Base-by-base conservation (phyloP, 2,329 filamentous ascomycete genomes). In the Phaeomoniella chlamydospora region DNA sequence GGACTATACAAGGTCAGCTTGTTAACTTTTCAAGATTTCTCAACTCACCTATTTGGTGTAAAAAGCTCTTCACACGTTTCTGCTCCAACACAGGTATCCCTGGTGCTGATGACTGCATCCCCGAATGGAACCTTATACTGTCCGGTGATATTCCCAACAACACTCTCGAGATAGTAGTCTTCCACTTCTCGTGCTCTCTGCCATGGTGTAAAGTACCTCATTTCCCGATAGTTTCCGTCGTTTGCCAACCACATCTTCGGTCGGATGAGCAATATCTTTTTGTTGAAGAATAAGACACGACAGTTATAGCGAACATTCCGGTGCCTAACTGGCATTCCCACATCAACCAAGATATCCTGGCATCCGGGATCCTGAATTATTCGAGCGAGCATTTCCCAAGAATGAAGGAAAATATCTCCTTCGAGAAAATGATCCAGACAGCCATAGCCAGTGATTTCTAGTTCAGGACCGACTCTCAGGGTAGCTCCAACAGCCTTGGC, bases 231-330 rank as follows among this genome's bases (percentile, higher is more conserved):
- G 44, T 75, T 80, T 2, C 79, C 80, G 52, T 83, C 77, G 41
- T 80, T 78, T 33, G 78, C 78, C 4, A 86, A 66, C 47, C 65
- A 76, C 43, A 82, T 64, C 55, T 85, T 86, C 0, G 80, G 80
- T 18, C 80, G 65, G 39, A 90, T 78, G 39, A 79, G 62, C 13
- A 86, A 57, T 14, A 87, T 76, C 56, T 77, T 74, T 35, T 72
- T 68, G 45, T 86, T 70, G 35, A 74, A 64, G 41, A 64, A 62
- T 41, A 82, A 68, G n/a, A 79, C 62, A 15, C 80, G 64, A 45
- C 72, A 74, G 52, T 81, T 83, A 57, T 74, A 82, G 37, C 69
- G 63, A 36, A 70, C 62, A 46, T 74, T 74, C 30, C 70, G 58
- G 50, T 81, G 77, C 31, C 65, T 60, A 33, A 83, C 64, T 0